phyloP scores from a whole-genome alignment of 176 grass and related monocot genomes.

The Oryza glaberrima region DNA sequence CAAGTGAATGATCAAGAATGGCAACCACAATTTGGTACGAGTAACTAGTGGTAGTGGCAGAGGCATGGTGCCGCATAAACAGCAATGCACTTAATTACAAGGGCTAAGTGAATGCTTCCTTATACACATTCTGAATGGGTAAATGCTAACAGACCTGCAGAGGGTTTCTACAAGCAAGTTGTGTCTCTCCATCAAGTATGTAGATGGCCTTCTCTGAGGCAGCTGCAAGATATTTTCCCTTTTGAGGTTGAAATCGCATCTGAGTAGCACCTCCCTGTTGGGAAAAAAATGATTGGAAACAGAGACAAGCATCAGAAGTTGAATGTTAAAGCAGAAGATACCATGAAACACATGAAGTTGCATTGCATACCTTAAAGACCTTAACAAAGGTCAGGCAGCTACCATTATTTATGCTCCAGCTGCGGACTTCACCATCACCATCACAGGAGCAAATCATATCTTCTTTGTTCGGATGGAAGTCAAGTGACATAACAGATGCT shows the following conservation, averaged over 20 bases:
- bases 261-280: constrained; percentile 79
- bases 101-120: neutral
- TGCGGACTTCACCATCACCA: constrained; percentile 82
- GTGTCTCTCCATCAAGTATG: constrained; percentile 89
- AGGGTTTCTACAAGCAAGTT: constrained; percentile 56
- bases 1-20: constrained; percentile 6
- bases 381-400: constrained; percentile 66
- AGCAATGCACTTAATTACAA: constrained; percentile 18
- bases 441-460: constrained; percentile 98
- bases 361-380: constrained; percentile 74
- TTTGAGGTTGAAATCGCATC: constrained; percentile 93
- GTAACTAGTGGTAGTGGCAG: constrained; percentile 13
- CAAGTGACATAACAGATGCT: constrained; percentile 87
- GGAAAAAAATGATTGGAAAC: constrained; percentile 25
- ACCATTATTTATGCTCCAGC: constrained; percentile 98
- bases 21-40: neutral
- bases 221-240: constrained; percentile 90
- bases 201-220: constrained; percentile 80
- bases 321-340: constrained; percentile 35
- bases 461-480: constrained; percentile 98
- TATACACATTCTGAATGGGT: neutral
- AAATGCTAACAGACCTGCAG: constrained; percentile 65
- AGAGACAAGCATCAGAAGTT: constrained; percentile 16
- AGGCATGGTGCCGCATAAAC: constrained; percentile 22
- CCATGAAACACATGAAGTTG: constrained; percentile 1